Evolutionary conservation across 768 basidiomycete genomes (phyloP), one percentile per base, ranked within the genome.

Genomic region (Suillus occidentalis): DNA sequence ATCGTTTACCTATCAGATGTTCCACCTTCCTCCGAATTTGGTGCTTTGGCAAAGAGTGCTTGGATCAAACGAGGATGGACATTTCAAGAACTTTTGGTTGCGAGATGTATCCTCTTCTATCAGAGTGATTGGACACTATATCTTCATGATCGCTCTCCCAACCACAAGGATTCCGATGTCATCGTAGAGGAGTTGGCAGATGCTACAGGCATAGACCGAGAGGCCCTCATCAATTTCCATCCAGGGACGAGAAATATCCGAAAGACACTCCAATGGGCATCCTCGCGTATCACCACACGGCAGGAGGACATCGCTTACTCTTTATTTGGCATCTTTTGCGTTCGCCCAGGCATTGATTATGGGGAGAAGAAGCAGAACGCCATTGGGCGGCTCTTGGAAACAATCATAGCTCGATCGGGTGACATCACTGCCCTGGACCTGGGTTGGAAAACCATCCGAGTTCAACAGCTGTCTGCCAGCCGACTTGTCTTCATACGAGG

Each of bases 331-430:
- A 8, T 57, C n/a, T 37, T 57, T 8, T 7, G 7, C 34, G 13
- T 57, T n/a, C n/a, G 14, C 4, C 22, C 14, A 25, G 6, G 14
- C 7, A 22, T 50, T 14, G 4, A 8, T 13, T 22, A 12, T 37
- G 56, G 56, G 14, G 56, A 57, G 14, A 14, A 14, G 12, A 37
- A 34, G 31, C 53, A 55, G 12, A 20, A 13, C 1, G 53, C 53
- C 18, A 31, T 55, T 28, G 53, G 53, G 56, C n/a, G 56, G 56
- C 56, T 57, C 36, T 57, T 57, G 56, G n/a, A 57, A 37, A 36
- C 14, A 4, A 57, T 57, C 7, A 9, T 57, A 37, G 36, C n/a
- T 22, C n/a, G 14, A 7, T 37, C 36, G 4, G 56, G 56, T n/a
- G 56, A 57, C 8, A 57, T 57, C 5, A 37, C 56, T 22, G 13